These are phyloP conservation scores for Neurospora sp. DNA, from an alignment of 495 filamentous ascomycete genomes.

Conservation along the genomic window DNA sequence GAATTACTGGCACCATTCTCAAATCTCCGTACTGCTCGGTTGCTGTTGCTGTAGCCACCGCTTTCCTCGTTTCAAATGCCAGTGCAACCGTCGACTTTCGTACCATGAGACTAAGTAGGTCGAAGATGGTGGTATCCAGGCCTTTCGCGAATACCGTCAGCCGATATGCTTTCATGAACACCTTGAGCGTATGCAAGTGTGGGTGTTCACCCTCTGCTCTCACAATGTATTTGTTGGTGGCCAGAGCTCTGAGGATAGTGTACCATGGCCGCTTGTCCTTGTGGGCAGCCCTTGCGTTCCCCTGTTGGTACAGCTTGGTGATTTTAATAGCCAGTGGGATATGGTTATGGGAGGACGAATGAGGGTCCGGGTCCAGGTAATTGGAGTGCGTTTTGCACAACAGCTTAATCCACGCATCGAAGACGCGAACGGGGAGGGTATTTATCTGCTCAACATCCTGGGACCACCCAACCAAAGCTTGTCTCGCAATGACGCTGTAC, in stretches of 20 bases:
- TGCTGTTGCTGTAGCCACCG: not conserved
- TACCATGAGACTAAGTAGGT: constrained; percentile 10
- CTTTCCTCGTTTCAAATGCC: not conserved
- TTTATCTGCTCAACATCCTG: not conserved
- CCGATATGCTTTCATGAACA: constrained; percentile 12
- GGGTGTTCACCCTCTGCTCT: not conserved
- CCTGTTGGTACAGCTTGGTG: constrained; percentile 6
- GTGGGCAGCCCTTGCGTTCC: not conserved
- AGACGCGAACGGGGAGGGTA: constrained; percentile 10
- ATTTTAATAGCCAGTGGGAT: constrained; percentile 14
- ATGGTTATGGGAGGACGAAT: not conserved
- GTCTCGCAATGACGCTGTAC: not conserved
- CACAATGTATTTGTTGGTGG: constrained; percentile 8
- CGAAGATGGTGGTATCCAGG: constrained; percentile 10
- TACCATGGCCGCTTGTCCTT: constrained; percentile 16
- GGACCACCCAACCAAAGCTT: constrained; percentile 8
- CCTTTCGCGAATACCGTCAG: constrained; percentile 2
- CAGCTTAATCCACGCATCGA: constrained; percentile 30
- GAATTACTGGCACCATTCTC: constrained; percentile 3
- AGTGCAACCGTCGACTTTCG: constrained; percentile 5
- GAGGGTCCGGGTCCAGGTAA: not conserved
- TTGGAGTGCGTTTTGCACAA: constrained; percentile 24
- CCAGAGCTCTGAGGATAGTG: constrained; percentile 16
- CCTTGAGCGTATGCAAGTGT: constrained; percentile 5
- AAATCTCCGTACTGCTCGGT: not conserved